Evolutionary conservation across 768 basidiomycete species (phyloP).

Genomic region (Macrolepiota dolichaula): DNA sequence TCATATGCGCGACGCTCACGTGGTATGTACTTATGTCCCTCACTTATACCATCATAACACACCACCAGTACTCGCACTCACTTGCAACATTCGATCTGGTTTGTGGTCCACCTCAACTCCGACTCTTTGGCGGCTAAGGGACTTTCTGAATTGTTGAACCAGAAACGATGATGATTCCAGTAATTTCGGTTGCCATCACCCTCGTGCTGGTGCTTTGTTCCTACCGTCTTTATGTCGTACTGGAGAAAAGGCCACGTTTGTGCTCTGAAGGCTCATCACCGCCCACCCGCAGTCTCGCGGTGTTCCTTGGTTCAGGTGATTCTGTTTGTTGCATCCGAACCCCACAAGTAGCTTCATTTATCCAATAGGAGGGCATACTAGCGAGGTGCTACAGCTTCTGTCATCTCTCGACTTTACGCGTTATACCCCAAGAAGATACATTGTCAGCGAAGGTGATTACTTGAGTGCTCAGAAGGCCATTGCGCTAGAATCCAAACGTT

Average conservation of each 20-base stretch:
- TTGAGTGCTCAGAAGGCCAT: slow-evolving; percentile 73
- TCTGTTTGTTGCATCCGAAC: slow-evolving; percentile 10
- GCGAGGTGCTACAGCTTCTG: slow-evolving; percentile 74
- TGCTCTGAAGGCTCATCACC: slow-evolving; percentile 7
- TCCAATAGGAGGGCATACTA: slow-evolving; percentile 85
- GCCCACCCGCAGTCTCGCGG: slow-evolving; percentile 50
- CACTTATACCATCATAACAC: background rate
- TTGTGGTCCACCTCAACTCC: background rate
- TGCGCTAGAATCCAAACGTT: slow-evolving; percentile 53
- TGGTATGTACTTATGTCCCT: too few species aligned
- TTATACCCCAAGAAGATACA: slow-evolving; percentile 76
- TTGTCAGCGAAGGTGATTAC: slow-evolving; percentile 76
- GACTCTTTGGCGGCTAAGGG: background rate
- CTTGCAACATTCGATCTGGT: background rate
- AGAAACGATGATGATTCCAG: background rate
- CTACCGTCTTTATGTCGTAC: slow-evolving; percentile 30
- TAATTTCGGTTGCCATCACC: background rate
- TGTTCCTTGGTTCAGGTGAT: slow-evolving; percentile 93
- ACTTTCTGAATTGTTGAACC: background rate
- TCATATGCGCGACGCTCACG: background rate
- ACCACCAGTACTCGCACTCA: background rate
- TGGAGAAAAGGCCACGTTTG: slow-evolving; percentile 16
- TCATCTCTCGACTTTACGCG: slow-evolving; percentile 71
- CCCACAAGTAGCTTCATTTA: slow-evolving; percentile 1
- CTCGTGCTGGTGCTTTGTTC: slow-evolving; percentile 12